Evolutionary conservation across 139 green algal genomes (phyloP).

Genomic region (Auxenochlorella protothecoides): DNA sequence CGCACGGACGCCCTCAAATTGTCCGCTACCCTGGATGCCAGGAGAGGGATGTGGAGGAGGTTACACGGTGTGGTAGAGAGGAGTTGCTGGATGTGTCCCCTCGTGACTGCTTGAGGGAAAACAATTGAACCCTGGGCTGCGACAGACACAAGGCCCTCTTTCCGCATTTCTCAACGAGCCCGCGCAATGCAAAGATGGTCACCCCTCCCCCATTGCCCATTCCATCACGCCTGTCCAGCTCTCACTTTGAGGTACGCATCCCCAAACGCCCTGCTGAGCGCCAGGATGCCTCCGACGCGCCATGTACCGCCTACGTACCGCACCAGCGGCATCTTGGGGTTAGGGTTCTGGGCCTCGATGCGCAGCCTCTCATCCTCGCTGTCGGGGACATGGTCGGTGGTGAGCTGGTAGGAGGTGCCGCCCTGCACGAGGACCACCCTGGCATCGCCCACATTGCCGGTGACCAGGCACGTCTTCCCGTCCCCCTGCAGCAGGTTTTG

Average conservation of each 20-base stretch:
- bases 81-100: no score
- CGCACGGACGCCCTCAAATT: slow-evolving; percentile 78
- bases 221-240: not conserved
- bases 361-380: slow-evolving; percentile 65
- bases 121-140: not conserved
- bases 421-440: slow-evolving; percentile 62
- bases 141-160: not conserved
- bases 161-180: not conserved
- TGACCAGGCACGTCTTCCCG: slow-evolving; percentile 38
- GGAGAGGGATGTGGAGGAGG: not conserved
- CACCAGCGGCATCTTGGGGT: slow-evolving; percentile 79
- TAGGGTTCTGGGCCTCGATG: slow-evolving; percentile 92
- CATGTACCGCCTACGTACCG: slow-evolving; percentile 75
- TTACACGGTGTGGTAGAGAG: not conserved
- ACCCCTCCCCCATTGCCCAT: not conserved
- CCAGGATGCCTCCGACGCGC: slow-evolving; percentile 89
- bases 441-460: slow-evolving; percentile 85
- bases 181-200: not conserved
- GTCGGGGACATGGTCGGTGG: slow-evolving; percentile 79
- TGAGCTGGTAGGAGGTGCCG: slow-evolving; percentile 61
- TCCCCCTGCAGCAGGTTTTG: not conserved
- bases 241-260: slow-evolving; percentile 85
- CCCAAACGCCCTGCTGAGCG: slow-evolving; percentile 87
- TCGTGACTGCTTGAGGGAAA: not conserved
- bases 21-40: slow-evolving; percentile 35